phyloP scores from a whole-genome alignment of 331 rosid genomes.

The Prunus yedoensis region DNA sequence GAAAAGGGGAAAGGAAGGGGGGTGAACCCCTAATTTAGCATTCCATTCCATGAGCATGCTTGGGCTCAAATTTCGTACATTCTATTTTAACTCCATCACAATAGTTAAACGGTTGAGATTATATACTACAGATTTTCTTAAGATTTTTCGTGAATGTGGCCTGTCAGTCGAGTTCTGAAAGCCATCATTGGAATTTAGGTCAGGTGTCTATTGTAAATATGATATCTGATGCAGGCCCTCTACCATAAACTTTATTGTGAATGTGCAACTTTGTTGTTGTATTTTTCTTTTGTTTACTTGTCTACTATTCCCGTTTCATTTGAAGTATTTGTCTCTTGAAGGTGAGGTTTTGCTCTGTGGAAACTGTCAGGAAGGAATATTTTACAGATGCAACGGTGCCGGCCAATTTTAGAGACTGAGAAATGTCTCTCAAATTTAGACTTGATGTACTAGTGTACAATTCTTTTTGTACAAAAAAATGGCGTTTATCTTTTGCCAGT shows the following conservation, averaged over 20 bases:
- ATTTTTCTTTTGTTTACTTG: background rate
- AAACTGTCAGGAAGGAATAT: slow-evolving; percentile 68
- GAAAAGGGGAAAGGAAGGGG: background rate
- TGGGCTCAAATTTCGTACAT: background rate
- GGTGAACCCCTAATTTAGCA: background rate
- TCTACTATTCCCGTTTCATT: background rate
- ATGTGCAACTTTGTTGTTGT: background rate
- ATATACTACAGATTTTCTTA: background rate
- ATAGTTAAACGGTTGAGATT: background rate
- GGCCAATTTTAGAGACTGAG: slow-evolving; percentile 55
- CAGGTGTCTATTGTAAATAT: background rate
- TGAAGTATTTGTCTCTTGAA: slow-evolving; percentile 29
- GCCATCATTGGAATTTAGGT: background rate
- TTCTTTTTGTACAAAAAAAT: background rate
- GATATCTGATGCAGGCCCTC: background rate
- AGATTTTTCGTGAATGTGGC: background rate
- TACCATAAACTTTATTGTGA: background rate
- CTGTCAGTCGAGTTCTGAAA: background rate
- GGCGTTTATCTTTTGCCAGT: background rate
- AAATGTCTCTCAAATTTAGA: background rate
- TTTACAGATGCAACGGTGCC: slow-evolving; percentile 71
- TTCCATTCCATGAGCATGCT: background rate
- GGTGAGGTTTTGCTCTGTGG: slow-evolving; percentile 83
- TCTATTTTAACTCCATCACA: background rate
- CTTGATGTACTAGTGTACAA: background rate